phyloP scores from a whole-genome alignment of 2,329 filamentous ascomycete species.

The Cordyceps cateniannulata region DNA sequence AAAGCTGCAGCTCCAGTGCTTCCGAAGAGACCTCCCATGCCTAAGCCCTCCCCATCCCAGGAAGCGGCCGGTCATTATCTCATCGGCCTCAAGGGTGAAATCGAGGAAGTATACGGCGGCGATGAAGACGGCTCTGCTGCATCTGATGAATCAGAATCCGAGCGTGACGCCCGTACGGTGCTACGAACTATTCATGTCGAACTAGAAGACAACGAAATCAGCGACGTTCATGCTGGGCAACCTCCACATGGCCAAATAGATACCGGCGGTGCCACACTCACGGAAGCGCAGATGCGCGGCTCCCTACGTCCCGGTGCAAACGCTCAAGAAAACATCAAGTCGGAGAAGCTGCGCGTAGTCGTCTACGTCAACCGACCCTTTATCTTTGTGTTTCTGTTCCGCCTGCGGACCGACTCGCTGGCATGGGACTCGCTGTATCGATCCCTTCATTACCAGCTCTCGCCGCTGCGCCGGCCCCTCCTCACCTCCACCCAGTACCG shows the following conservation, averaged over 20 bases:
- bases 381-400: slow-evolving; percentile 70
- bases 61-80: slow-evolving; percentile 47
- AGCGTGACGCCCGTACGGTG: slow-evolving; percentile 48
- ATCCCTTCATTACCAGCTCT: slow-evolving; percentile 54
- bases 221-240: not conserved
- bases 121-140: slow-evolving; percentile 24
- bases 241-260: not conserved
- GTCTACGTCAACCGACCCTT: slow-evolving; percentile 71
- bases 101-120: slow-evolving; percentile 39
- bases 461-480: slow-evolving; percentile 51
- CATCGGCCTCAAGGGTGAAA: slow-evolving; percentile 60
- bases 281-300: slow-evolving; percentile 28
- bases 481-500: slow-evolving; percentile 51
- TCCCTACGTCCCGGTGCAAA: slow-evolving; percentile 26
- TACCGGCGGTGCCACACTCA: slow-evolving; percentile 24
- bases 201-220: slow-evolving; percentile 31
- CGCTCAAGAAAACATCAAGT: slow-evolving; percentile 46
- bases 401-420: slow-evolving; percentile 48
- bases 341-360: slow-evolving; percentile 57
- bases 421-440: slow-evolving; percentile 51
- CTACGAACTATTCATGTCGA: slow-evolving; percentile 64
- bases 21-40: not conserved
- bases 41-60: slow-evolving; percentile 19
- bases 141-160: slow-evolving; percentile 25
- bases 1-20: slow-evolving; percentile 12